Conservation (phyloP, 208 protist species). For the Leishmania guyanensis region DNA sequence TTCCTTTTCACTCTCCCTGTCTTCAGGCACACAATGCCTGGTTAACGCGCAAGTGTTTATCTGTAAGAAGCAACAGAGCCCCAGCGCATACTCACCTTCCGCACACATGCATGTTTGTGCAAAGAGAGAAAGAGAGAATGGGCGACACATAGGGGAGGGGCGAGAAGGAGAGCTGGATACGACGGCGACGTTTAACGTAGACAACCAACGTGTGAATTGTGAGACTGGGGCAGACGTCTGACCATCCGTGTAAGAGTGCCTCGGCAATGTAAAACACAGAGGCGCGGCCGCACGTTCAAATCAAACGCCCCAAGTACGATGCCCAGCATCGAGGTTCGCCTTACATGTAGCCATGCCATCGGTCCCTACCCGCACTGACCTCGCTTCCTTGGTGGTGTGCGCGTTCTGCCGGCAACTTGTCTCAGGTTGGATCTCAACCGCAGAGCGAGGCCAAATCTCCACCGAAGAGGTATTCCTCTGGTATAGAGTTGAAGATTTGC, state of each 20-base stretch:
- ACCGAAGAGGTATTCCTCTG: conserved; percentile 74
- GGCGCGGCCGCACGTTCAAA: not conserved
- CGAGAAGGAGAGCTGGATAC: not conserved
- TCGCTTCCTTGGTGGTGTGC: not conserved
- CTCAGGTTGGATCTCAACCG: conserved; percentile 22
- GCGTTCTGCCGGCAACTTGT: not conserved
- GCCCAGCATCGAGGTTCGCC: not conserved
- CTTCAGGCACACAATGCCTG: too few relatives aligned
- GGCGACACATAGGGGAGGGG: not conserved
- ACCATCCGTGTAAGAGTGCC: not conserved
- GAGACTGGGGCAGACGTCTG: not conserved
- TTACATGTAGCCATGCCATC: not conserved
- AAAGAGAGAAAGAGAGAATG: not conserved
- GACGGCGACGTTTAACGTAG: not conserved
- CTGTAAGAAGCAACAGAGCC: not conserved
- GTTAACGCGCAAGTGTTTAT: not conserved
- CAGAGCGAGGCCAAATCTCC: conserved; percentile 76
- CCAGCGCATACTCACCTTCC: not conserved
- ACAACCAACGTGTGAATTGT: not conserved
- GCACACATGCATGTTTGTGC: not conserved
- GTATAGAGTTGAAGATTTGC: conserved; percentile 73
- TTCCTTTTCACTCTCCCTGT: not conserved
- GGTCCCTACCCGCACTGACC: not conserved
- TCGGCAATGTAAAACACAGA: not conserved
- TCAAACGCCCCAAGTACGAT: not conserved